phyloP scores from a whole-genome alignment of 352 stramenopile species.

The Saprolegnia parasitica region DNA sequence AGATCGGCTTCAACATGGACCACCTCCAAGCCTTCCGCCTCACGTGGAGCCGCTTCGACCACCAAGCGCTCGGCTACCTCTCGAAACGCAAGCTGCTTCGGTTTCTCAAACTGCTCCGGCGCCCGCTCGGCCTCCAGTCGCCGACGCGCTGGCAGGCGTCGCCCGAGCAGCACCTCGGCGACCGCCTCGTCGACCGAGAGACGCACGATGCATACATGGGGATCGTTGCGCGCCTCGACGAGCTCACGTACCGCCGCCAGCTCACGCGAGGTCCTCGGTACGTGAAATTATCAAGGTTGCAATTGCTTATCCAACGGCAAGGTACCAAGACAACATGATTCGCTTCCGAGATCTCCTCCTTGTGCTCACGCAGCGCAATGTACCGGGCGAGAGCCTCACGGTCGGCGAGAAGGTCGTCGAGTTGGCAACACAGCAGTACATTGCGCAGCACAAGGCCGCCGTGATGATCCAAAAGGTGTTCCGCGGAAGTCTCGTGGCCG shows the following conservation, averaged over 20 bases:
- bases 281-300: conserved; percentile 16
- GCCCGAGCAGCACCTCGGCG: not conserved
- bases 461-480: conserved; percentile 63
- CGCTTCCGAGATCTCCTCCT: conserved; percentile 69
- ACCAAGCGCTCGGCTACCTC: conserved; percentile 62
- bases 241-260: conserved; percentile 58
- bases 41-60: conserved; percentile 74
- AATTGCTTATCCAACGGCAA: not conserved
- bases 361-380: conserved; percentile 58
- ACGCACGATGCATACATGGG: conserved; percentile 59
- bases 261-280: conserved; percentile 55
- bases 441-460: conserved; percentile 52
- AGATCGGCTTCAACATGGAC: conserved; percentile 57
- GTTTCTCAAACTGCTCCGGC: conserved; percentile 48
- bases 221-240: conserved; percentile 57
- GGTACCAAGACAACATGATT: conserved; percentile 47
- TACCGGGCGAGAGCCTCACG: conserved; percentile 63
- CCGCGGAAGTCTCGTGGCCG: conserved; percentile 28
- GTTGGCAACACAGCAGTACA: conserved; percentile 62
- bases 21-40: conserved; percentile 61
- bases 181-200: conserved; percentile 28
- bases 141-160: not conserved
- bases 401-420: conserved; percentile 83
- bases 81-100: conserved; percentile 60
- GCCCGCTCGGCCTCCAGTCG: conserved; percentile 51